Percentiles rank a stretch among this genome's conserved stretches.
Conservation (phyloP, 495 filamentous ascomycete genomes). For the Lophium mytilinum region DNA sequence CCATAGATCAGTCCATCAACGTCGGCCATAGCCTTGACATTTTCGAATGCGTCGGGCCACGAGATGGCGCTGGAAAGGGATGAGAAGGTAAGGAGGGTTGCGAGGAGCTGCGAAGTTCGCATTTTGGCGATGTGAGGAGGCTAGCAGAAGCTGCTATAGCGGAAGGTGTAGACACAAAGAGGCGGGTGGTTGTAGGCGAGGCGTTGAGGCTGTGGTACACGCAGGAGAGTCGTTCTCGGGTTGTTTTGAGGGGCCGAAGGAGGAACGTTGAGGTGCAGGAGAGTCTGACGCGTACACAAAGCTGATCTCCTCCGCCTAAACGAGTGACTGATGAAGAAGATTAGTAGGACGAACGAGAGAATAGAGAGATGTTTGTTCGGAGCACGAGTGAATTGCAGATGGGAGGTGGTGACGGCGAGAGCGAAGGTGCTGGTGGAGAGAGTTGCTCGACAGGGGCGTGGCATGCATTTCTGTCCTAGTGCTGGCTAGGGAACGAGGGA, state of each 20-base stretch:
- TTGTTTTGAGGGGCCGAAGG: neutral
- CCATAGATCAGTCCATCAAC: conserved; percentile 19
- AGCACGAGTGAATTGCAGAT: neutral
- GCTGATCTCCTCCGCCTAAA: conserved; percentile 10
- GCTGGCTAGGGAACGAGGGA: neutral
- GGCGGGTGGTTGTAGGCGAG: neutral
- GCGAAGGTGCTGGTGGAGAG: neutral
- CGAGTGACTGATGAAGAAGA: conserved; percentile 20
- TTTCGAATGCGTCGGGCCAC: conserved; percentile 19
- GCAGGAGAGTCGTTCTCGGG: neutral
- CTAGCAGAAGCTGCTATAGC: neutral
- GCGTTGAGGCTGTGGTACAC: neutral
- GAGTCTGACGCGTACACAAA: neutral
- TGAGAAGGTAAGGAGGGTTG: conserved; percentile 28
- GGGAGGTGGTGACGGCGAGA: neutral
- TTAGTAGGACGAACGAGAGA: conserved; percentile 1
- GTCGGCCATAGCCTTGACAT: conserved; percentile 19
- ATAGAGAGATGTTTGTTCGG: neutral
- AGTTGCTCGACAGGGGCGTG: neutral
- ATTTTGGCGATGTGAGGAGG: conserved; percentile 18
- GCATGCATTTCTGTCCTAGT: neutral
- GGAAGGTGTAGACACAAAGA: neutral
- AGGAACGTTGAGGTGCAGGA: neutral
- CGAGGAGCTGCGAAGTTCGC: conserved; percentile 28
- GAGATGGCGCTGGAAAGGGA: conserved; percentile 27